Conservation (phyloP, 1,284 basidiomycete genomes). For the Trametes pubescens region DNA sequence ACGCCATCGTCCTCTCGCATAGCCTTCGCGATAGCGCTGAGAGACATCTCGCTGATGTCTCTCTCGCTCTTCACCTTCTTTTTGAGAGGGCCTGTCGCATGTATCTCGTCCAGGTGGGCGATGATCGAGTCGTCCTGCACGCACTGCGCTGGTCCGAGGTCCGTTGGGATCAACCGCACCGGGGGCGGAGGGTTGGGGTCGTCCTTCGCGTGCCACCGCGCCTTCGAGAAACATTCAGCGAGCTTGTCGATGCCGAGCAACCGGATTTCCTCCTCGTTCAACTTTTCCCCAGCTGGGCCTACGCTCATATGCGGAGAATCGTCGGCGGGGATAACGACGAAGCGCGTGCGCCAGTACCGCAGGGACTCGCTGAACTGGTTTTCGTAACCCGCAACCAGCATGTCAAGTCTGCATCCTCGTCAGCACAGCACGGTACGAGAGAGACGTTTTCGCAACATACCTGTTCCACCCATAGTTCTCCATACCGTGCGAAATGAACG, state of each 20-base stretch:
- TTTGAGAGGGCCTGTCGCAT: conserved; percentile 72
- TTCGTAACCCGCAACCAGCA: conserved; percentile 89
- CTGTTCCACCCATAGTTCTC: conserved; percentile 87
- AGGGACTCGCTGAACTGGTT: conserved; percentile 82
- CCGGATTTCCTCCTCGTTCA: conserved; percentile 89
- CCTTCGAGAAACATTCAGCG: conserved; percentile 85
- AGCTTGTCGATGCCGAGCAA: conserved; percentile 92
- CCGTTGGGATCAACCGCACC: conserved; percentile 80
- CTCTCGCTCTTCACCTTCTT: conserved; percentile 82
- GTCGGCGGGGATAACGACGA: conserved; percentile 89
- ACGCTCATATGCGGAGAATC: conserved; percentile 65
- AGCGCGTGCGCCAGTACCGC: conserved; percentile 95
- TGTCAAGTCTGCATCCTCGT: conserved; percentile 62
- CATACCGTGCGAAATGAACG: conserved; percentile 82
- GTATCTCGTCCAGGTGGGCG: conserved; percentile 81
- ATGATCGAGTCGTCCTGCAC: conserved; percentile 81
- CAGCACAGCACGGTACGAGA: conserved; percentile 11
- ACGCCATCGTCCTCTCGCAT: conserved; percentile 85
- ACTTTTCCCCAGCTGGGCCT: conserved; percentile 71
- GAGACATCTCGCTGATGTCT: conserved; percentile 70
- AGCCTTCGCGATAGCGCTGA: conserved; percentile 70
- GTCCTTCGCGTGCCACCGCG: conserved; percentile 77
- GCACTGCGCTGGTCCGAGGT: conserved; percentile 81
- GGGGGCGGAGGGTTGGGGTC: conserved; percentile 64
- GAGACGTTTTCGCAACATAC: conserved; percentile 46